phyloP scores from a whole-genome alignment of 345 rosid genomes.

The thale cress (Arabidopsis thaliana) region TAIR10.1 NC_003076.8:8730001-8730500 shows the following conservation, averaged over 20 bases:
- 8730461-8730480: not conserved
- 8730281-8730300: slow-evolving; percentile 34
- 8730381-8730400: slow-evolving; percentile 7
- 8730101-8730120: not conserved
- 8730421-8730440: not conserved
- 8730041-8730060: slow-evolving; percentile 30
- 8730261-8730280: slow-evolving; percentile 20
- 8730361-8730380: slow-evolving; percentile 8
- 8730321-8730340: slow-evolving; percentile 25
- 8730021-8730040: not conserved
- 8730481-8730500: not conserved
- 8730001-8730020: no score
- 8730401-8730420: not conserved
- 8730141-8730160: not conserved
- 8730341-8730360: slow-evolving; percentile 23
- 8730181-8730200: not conserved
- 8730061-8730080: slow-evolving; percentile 29
- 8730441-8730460: not conserved
- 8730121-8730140: not conserved
- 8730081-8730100: slow-evolving; percentile 13
- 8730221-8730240: slow-evolving; percentile 5
- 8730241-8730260: slow-evolving; percentile 29
- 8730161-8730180: not conserved
- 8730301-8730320: slow-evolving; percentile 44
- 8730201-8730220: not conserved